Evolutionary conservation across 148 eudicot genomes (phyloP), one percentile per base, ranked within the genome.

Genomic region (Rhododendron vialii): DNA sequence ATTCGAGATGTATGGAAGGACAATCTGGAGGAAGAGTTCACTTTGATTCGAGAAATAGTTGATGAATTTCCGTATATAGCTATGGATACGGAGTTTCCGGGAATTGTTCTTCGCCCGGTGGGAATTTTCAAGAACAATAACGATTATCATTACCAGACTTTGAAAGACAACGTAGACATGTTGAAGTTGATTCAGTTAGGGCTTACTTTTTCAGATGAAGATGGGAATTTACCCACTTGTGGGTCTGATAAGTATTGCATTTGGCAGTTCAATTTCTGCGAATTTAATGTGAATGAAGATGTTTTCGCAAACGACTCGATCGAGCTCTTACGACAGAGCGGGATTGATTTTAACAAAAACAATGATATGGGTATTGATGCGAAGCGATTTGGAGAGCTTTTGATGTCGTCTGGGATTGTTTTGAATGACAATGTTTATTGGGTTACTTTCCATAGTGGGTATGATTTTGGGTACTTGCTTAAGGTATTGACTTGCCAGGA

Each of bases 391-490:
- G 93, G 90, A n/a, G 93, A 91, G 89, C 91, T 91, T 6, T 73
- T 91, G 88, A 91, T 91, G 93, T 91, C 93, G 0, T 91, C 93
- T 3, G 93, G 93, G 63, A 86, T 91, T 51, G 91, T 91, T 15
- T 74, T 91, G 91, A 91, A 91, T 80, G 88, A 89, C 69, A 85
- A 61, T 83, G 91, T 91, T 24, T 87, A 81, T 74, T 91, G 93
- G 93, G 91, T 91, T 38, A 91, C 93, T 12, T 91, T 91, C 82
- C 93, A 91, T 43, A 91, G 92, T 80, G 92, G 92, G 13, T 91
- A 91, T 38, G 92, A 91, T 85, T 91, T 89, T n/a, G 91, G 93
- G 47, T 91, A 91, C 87, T 87, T 91, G 91, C 83, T 91, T n/a
- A 91, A 91, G 90, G 88, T 89, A 26, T 85, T 91, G 89, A 88